Percentiles rank a stretch among this genome's conserved stretches.
These are phyloP conservation scores for Kwoniella pini DNA, from an alignment of 768 basidiomycete genomes.

Conservation along the genomic window DNA sequence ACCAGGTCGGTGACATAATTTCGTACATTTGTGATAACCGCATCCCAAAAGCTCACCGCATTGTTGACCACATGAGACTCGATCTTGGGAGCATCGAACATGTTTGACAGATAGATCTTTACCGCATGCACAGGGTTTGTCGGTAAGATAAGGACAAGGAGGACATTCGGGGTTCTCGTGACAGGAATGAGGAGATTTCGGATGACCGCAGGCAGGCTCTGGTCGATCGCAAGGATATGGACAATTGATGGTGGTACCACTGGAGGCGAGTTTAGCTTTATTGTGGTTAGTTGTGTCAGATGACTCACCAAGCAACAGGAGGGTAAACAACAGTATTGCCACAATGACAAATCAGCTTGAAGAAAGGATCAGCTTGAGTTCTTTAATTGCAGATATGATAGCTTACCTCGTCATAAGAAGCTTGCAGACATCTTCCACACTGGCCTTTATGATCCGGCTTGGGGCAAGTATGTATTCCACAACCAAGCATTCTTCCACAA, in stretches of 20 bases:
- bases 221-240: conserved; percentile 74
- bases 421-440: conserved; percentile 80
- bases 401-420: conserved; percentile 85
- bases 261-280: background rate
- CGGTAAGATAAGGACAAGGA: conserved; percentile 78
- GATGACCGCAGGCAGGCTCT: conserved; percentile 77
- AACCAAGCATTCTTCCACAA: conserved; percentile 67
- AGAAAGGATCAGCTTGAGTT: conserved; percentile 5
- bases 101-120: conserved; percentile 74
- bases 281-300: too few relatives aligned
- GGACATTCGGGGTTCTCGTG: conserved; percentile 80
- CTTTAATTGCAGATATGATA: background rate
- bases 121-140: conserved; percentile 82
- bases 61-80: conserved; percentile 76
- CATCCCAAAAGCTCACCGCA: conserved; percentile 79
- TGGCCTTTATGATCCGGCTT: conserved; percentile 76
- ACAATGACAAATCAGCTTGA: conserved; percentile 74
- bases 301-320: too few relatives aligned
- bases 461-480: conserved; percentile 79
- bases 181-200: conserved; percentile 72
- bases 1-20: conserved; percentile 72
- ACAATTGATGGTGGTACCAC: conserved; percentile 64
- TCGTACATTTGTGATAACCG: conserved; percentile 85
- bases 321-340: conserved; percentile 66
- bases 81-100: conserved; percentile 79